Base-by-base conservation (phyloP, 306 rosid species). In the Echinosophora koreensis region DNA sequence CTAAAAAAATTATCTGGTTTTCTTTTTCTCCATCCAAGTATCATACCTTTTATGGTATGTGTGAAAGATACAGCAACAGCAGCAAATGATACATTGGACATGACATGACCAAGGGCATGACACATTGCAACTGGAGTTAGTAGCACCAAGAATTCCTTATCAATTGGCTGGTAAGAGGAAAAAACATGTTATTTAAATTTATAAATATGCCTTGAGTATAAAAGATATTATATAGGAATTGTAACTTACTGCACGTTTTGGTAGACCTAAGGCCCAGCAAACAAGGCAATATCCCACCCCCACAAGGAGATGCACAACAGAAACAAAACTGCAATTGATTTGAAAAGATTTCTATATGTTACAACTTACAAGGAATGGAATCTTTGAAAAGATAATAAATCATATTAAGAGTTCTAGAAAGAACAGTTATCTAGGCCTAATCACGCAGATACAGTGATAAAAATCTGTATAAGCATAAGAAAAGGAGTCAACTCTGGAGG, bases 71-170 rank as follows among this genome's bases (percentile, higher is more conserved):
- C 96, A 62, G 93, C 96, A 34, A 91, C 96, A 13, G 96, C 93
- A 44, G 96, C 96, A 73, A 91, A 91, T 69, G 93, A 91, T 3
- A 91, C 93, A 84, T 91, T 91, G 72, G 90, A 85, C 89, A 86
- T 89, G 84, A 91, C 96, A 82, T 91, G 96, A 76, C 96, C 96
- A 66, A 91, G 91, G 28, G 96, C 93, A 15, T 91, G 96, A 70
- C 96, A 89, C 54, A 89, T 38, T 16, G 93, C 88, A 37, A 91
- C 91, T 4, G 93, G 96, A 62, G 89, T 89, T 81, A 91, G 76
- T 1, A 91, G 61, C 28, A 56, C 55, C 91, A 91, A 74, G 44
- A 82, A 90, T 78, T 89, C 91, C 87, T 76, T 87, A 74, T 89
- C 69, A 4, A 89, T 84, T 1, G 87, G 90, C 96, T 90, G 83